phyloP scores from a whole-genome alignment of 768 basidiomycete genomes.

The Lyophyllum semitale region DNA sequence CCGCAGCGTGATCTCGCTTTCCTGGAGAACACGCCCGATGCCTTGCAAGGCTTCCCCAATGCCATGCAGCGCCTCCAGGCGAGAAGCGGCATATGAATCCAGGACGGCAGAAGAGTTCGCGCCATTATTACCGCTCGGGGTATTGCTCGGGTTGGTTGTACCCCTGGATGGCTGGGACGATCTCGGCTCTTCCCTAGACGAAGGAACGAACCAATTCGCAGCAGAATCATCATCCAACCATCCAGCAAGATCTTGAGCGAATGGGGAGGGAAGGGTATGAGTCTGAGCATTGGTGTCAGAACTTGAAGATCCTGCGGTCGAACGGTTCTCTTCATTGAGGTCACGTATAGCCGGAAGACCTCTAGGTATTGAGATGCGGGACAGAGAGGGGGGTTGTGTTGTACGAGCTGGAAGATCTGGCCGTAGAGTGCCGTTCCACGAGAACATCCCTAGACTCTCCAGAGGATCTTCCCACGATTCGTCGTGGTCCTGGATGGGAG shows the following conservation, averaged over 20 bases:
- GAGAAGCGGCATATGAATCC: slow-evolving; percentile 6
- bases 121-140: neutral
- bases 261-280: slow-evolving; percentile 1
- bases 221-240: neutral
- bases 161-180: neutral
- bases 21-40: slow-evolving; percentile 10
- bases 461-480: slow-evolving; percentile 6
- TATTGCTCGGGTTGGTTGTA: neutral
- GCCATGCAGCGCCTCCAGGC: slow-evolving; percentile 9
- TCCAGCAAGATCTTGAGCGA: neutral
- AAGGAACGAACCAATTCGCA: slow-evolving; percentile 1
- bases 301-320: neutral
- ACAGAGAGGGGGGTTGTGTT: neutral
- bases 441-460: neutral
- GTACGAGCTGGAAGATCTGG: neutral
- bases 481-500: slow-evolving; percentile 12
- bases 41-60: slow-evolving; percentile 14
- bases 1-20: slow-evolving; percentile 13
- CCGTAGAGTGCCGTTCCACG: neutral
- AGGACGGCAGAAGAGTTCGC: neutral
- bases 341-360: neutral
- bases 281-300: neutral
- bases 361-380: slow-evolving; percentile 2
- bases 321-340: neutral
- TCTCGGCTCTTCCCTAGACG: neutral